Evolutionary conservation across 495 filamentous ascomycete species (phyloP), one percentile per base, ranked within the genome.

Genomic region (Penicillium tannophilum): DNA sequence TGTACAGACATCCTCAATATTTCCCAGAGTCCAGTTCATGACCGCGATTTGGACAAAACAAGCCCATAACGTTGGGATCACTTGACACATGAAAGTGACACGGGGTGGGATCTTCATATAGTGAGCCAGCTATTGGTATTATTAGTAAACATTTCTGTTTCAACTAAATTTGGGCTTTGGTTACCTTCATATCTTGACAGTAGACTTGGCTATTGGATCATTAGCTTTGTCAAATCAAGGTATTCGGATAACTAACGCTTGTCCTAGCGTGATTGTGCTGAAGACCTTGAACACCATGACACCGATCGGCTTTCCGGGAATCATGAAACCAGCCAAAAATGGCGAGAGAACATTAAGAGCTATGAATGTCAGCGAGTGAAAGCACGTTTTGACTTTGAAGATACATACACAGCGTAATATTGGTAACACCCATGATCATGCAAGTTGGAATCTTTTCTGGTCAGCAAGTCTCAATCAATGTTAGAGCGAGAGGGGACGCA

Each of bases 241-340:
- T 1, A n/a, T 6, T 5, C 4, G 24, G 20, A 20, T 14, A 23
- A 41, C 64, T 54, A 54, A 67, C 64, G 64, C 72, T 66, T 73
- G 73, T 39, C 63, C 60, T 73, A 85, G 81, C 43, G 85, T 87
- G 59, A 87, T 86, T 61, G 82, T 87, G 35, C 85, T 85, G 62
- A 84, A 87, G 6, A 84, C 85, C 67, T 88, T 87, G 74, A 88
- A 88, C 65, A 87, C 76, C 84, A 88, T 88, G 24, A 86, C 69
- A 0, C 79, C 85, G 23, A 88, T 60, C 0, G 85, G 84, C 33
- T 81, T 69, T 4, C 85, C 85, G 2, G 84, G 83, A 54, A 84
- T 82, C 58, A 87, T 86, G 56, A 86, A 87, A 0, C 86, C 85
- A 51, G 78, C 82, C 24, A 88, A 63, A 57, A 87, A 87, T 64